These are phyloP conservation scores for Globisporangium canariense DNA, from an alignment of 352 stramenopile genomes.

Conservation along the genomic window DNA sequence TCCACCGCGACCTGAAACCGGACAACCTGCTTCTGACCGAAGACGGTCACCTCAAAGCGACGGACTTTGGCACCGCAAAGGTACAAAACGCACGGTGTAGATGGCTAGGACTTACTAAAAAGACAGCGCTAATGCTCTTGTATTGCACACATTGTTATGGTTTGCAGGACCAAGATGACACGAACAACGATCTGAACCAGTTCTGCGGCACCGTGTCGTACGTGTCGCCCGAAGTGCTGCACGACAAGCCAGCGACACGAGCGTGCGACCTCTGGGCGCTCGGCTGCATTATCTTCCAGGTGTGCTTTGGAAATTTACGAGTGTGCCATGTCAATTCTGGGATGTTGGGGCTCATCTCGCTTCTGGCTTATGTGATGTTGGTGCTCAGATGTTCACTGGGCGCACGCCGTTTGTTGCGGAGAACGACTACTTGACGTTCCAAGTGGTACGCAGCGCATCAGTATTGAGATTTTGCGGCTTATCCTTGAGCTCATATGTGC, in stretches of 20 bases:
- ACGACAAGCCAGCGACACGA: slow-evolving; percentile 74
- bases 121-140: no score
- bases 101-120: no score
- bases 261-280: slow-evolving; percentile 89
- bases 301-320: slow-evolving; percentile 9
- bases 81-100: slow-evolving; percentile 20
- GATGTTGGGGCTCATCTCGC: neutral
- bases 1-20: slow-evolving; percentile 96
- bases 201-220: slow-evolving; percentile 91
- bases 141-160: neutral
- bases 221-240: slow-evolving; percentile 89
- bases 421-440: slow-evolving; percentile 91
- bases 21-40: slow-evolving; percentile 86
- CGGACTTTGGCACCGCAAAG: slow-evolving; percentile 88
- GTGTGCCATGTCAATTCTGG: no score
- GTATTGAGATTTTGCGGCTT: neutral
- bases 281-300: slow-evolving; percentile 88
- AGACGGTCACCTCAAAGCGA: slow-evolving; percentile 86
- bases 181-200: slow-evolving; percentile 46
- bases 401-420: slow-evolving; percentile 84
- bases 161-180: slow-evolving; percentile 68
- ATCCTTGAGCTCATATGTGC: neutral
- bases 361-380: neutral
- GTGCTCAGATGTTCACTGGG: slow-evolving; percentile 71
- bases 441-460: slow-evolving; percentile 46